A percentile compares a stretch with the other conserved stretches of the same genome.
Conservation (phyloP, 768 basidiomycete genomes). For the Crucibulum laeve region DNA sequence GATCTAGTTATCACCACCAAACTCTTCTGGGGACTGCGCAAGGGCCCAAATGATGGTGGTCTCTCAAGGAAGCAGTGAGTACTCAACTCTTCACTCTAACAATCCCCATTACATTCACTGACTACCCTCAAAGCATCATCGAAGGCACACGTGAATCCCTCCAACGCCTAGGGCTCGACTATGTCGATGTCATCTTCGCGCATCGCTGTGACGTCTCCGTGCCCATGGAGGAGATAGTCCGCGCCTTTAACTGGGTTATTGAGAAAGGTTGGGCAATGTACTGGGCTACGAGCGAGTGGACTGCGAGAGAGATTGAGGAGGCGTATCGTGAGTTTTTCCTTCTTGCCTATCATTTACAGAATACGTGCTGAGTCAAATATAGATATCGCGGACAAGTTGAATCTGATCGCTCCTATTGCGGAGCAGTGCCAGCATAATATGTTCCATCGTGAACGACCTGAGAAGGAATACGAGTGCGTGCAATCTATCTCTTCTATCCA, state of each 20-base stretch:
- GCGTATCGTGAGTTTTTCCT: slow-evolving; percentile 42
- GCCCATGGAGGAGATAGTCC: slow-evolving; percentile 70
- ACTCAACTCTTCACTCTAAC: not conserved
- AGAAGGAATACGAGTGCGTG: slow-evolving; percentile 66
- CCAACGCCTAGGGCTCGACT: slow-evolving; percentile 63
- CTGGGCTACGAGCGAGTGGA: slow-evolving; percentile 73
- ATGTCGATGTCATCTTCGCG: slow-evolving; percentile 65
- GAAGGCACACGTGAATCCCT: slow-evolving; percentile 65
- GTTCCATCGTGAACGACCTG: slow-evolving; percentile 76
- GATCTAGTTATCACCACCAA: slow-evolving; percentile 74
- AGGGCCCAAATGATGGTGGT: slow-evolving; percentile 51
- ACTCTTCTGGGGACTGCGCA: slow-evolving; percentile 64
- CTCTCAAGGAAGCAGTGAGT: slow-evolving; percentile 53
- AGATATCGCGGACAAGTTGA: slow-evolving; percentile 66
- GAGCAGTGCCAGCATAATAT: slow-evolving; percentile 77
- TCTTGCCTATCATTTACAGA: not conserved
- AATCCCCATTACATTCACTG: not conserved
- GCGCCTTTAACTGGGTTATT: slow-evolving; percentile 73
- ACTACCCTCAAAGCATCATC: slow-evolving; percentile 42
- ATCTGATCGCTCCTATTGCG: slow-evolving; percentile 62
- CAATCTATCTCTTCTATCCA: not conserved
- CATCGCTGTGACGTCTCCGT: slow-evolving; percentile 57
- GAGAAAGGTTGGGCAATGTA: slow-evolving; percentile 61
- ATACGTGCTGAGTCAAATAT: not conserved
- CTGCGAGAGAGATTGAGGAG: slow-evolving; percentile 55